These are phyloP conservation scores for Dalechampia spathulata DNA, from an alignment of 441 rosid species.

Conservation along the genomic window DNA sequence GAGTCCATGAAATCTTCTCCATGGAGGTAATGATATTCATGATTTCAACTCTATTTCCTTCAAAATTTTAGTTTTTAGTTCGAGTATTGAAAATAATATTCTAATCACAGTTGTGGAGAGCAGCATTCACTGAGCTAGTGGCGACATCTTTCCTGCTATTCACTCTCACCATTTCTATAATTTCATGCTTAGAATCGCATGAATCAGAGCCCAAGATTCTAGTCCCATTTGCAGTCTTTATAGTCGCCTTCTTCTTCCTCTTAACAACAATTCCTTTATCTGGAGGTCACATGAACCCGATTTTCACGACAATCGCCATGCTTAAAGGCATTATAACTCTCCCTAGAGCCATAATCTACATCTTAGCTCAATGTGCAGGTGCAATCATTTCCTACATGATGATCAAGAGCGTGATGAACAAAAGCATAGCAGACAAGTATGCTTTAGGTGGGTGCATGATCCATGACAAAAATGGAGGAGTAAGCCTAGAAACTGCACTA, in stretches of 20 bases:
- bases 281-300: constrained; percentile 47
- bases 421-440: constrained; percentile 16
- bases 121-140: constrained; percentile 36
- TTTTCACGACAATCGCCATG: constrained; percentile 34
- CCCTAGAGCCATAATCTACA: constrained; percentile 24
- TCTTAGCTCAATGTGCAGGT: constrained; percentile 35
- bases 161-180: constrained; percentile 27
- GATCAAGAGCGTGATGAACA: constrained; percentile 27
- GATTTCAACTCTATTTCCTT: too few relatives aligned
- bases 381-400: constrained; percentile 22
- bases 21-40: constrained; percentile 20
- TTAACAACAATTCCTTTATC: constrained; percentile 38
- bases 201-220: constrained; percentile 25
- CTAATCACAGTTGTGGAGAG: constrained; percentile 42
- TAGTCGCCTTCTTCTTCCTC: constrained; percentile 33
- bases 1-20: constrained; percentile 31
- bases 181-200: constrained; percentile 35
- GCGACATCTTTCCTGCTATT: constrained; percentile 39
- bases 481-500: constrained; percentile 19
- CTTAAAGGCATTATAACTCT: constrained; percentile 26
- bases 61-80: too few relatives aligned
- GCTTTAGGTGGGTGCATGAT: constrained; percentile 34
- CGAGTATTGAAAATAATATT: too few relatives aligned
- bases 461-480: constrained; percentile 16
- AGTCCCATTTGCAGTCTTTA: constrained; percentile 31